Evolutionary conservation across 805 yeast species (phyloP).

Genomic region (Pichia thaimueangensis): DNA sequence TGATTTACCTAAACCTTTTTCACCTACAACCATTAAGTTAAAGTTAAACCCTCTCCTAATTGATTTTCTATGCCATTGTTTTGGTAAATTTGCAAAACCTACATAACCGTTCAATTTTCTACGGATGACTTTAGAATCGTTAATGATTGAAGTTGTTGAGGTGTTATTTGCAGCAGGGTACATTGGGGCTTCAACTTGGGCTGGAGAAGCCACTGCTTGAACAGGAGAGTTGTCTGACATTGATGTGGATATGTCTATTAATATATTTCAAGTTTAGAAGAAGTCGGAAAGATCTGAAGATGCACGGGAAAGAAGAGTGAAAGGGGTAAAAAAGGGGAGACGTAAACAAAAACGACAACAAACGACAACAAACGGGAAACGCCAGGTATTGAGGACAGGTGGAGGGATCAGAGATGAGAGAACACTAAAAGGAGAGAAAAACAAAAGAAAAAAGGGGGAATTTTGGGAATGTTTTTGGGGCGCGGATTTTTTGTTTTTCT

Average conservation of each 20-base stretch:
- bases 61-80: constrained; percentile 96
- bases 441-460: background rate
- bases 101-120: constrained; percentile 88
- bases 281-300: background rate
- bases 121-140: constrained; percentile 55
- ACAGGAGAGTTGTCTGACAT: background rate
- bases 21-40: constrained; percentile 87
- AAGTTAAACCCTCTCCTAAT: constrained; percentile 83
- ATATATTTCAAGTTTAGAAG: too few relatives aligned
- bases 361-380: background rate
- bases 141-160: too few relatives aligned
- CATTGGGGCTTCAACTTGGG: background rate
- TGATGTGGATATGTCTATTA: too few relatives aligned
- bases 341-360: background rate
- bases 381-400: background rate
- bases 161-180: background rate
- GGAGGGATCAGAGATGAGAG: background rate
- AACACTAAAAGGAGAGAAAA: background rate
- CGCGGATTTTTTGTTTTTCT: background rate
- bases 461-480: background rate
- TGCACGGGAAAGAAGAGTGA: background rate
- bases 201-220: background rate
- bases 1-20: constrained; percentile 86
- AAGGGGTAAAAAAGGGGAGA: background rate
- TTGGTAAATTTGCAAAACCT: constrained; percentile 95